Evolutionary conservation across 345 rosid species (phyloP), one percentile per base, ranked within the genome.

Genomic region (Erucastrum elatum): DNA sequence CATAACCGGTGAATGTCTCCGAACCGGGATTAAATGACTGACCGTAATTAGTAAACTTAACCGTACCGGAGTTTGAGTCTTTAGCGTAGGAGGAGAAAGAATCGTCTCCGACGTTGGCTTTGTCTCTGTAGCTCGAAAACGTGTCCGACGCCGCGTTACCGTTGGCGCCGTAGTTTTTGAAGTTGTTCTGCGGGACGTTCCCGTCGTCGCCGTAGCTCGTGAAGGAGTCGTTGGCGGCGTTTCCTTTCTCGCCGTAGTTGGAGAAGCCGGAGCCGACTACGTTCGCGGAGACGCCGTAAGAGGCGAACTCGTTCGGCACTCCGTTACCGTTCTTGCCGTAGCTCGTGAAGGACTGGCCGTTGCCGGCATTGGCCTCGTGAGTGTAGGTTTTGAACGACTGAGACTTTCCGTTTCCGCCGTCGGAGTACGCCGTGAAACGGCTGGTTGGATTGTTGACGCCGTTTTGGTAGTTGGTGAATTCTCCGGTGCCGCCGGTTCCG

Each of bases 241-340:
- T 87, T 0, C 75, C 94, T 13, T 29, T 34, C 73, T 88, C 89
- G 4, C 97, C 95, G 74, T 94, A 94, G 27, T 82, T 84, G 1
- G 81, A 12, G 78, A 94, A 94, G 29, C 77, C 83, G 9, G 98
- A 91, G 1, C 90, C 92, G 16, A 94, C 64, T 2, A 86, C 93
- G 70, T 94, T 94, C 16, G 90, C 69, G 13, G 77, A 80, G 41
- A 66, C 81, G 5, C 88, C 97, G 53, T 94, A 94, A 1, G 86
- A 68, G 0, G 74, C 61, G 78, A 94, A 94, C 2, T 72, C 90
- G 58, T 83, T 87, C 1, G 92, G 89, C 2, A 44, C 49, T 12
- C 91, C 90, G 61, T 88, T 91, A 8, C 90, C 93, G 72, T 87
- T 82, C 84, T 88, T 91, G 21, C 96, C 92, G 68, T 94, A 94